phyloP scores from a whole-genome alignment of 768 basidiomycete genomes.

The Sistotremastrum niveocremeum region DNA sequence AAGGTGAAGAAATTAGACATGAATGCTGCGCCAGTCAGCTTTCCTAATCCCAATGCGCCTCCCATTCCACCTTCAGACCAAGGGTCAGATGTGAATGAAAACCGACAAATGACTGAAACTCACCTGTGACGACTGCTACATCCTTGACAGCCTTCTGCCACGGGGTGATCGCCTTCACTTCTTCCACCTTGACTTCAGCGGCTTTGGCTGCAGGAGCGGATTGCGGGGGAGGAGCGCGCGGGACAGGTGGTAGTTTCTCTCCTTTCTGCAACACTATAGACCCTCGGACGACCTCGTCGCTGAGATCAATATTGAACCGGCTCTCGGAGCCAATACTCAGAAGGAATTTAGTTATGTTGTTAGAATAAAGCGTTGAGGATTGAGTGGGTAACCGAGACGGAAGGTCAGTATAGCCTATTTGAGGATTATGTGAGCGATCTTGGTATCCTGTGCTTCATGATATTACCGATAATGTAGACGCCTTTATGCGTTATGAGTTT shows the following conservation, averaged over 20 bases:
- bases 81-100: no score
- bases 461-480: conserved; percentile 67
- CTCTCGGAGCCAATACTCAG: conserved; percentile 55
- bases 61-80: conserved; percentile 42
- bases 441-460: background rate
- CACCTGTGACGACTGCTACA: conserved; percentile 53
- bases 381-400: conserved; percentile 84
- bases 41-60: conserved; percentile 56
- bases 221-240: conserved; percentile 55
- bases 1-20: conserved; percentile 87
- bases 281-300: conserved; percentile 76
- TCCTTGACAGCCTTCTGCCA: conserved; percentile 74
- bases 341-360: conserved; percentile 84
- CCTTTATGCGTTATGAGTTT: conserved; percentile 55
- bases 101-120: no score
- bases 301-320: conserved; percentile 53
- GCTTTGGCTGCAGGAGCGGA: conserved; percentile 32
- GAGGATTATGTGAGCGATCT: background rate
- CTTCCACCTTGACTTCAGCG: conserved; percentile 24
- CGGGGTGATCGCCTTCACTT: conserved; percentile 53
- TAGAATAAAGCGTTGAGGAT: conserved; percentile 80
- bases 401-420: conserved; percentile 65
- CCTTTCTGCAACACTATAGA: conserved; percentile 65
- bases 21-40: conserved; percentile 66
- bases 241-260: conserved; percentile 47